Evolutionary conservation across 1,284 basidiomycete species (phyloP), one percentile per base, ranked within the genome.

Genomic region (Ceratobasidium sp.): DNA sequence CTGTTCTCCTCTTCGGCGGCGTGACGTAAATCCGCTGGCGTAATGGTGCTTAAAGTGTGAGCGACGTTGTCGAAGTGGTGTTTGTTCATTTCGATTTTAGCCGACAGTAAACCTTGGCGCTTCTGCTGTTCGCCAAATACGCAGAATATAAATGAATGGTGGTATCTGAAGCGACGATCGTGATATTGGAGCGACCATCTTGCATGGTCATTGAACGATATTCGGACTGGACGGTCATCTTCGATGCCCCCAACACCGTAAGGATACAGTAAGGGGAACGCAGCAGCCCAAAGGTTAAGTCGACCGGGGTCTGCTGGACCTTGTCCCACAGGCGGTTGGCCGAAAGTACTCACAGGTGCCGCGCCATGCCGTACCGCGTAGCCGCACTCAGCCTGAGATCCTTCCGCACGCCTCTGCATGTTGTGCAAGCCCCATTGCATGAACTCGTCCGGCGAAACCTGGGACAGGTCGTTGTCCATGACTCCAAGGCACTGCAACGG

Each of bases 171-270:
- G 0, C 85, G 80, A 0, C 79, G 33, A 68, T 88, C 86, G 7
- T 78, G 46, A 72, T 88, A 87, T 33, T 82, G 81, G 12, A 89
- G 78, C 0, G 83, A 80, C 87, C 87, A 89, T 40, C 81, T 64
- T 0, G 83, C 80, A 67, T 89, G 87, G 0, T 80, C 78, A 5
- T 80, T 75, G 39, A 86, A 87, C 0, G 81, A 28, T 0, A 89
- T 80, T 2, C 0, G 76, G 1, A 79, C 75, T 1, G 18, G 13
- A 1, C 83, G 71, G 1, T 78, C 53, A 0, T 78, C 80, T 72
- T 88, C 86, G 28, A 87, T 79, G 0, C 86, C 85, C 0, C 88
- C 87, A 1, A 42, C 7, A 0, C 86, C 87, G 81, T 86, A 88
- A 1, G 87, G 88, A 78, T 87, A 88, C 0, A 88, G 80, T 0